Evolutionary conservation across 2,329 filamentous ascomycete genomes (phyloP).

Genomic region (Pseudogymnoascus sp.): DNA sequence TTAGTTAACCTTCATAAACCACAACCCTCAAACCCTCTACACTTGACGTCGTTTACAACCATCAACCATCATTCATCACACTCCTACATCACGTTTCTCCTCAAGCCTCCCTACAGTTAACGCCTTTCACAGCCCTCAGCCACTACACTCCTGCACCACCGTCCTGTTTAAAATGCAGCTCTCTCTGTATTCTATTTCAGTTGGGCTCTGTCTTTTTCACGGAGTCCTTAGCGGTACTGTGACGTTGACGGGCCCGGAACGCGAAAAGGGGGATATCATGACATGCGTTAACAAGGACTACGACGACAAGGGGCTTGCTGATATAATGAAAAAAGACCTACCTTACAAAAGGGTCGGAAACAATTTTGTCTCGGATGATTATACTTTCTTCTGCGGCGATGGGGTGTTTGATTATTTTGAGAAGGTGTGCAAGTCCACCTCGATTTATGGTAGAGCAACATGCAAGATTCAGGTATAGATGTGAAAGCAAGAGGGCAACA

Average conservation of each 20-base stretch:
- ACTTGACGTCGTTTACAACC: not conserved
- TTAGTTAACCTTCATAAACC: not conserved
- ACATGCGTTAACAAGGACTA: not conserved
- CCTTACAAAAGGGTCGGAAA: not conserved
- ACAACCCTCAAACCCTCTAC: not conserved
- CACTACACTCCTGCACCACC: not conserved
- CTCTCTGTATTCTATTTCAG: not conserved
- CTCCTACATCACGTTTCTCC: too few relatives aligned
- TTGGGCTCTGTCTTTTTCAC: not conserved
- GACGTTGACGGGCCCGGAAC: not conserved
- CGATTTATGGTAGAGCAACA: too few relatives aligned
- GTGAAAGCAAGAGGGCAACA: too few relatives aligned
- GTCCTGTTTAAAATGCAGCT: not conserved
- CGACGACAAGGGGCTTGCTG: not conserved
- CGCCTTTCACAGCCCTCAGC: too few relatives aligned
- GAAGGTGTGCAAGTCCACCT: too few relatives aligned
- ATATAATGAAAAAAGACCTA: not conserved
- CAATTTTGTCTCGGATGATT: not conserved
- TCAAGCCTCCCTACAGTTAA: too few relatives aligned
- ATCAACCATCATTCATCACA: too few relatives aligned
- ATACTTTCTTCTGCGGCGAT: not conserved
- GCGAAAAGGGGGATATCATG: not conserved
- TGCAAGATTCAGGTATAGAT: too few relatives aligned
- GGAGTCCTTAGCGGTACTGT: not conserved
- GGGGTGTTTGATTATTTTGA: too few relatives aligned